These are phyloP conservation scores for Hyphodiscus hymeniophilus DNA, from an alignment of 495 filamentous ascomycete species.

Conservation along the genomic window DNA sequence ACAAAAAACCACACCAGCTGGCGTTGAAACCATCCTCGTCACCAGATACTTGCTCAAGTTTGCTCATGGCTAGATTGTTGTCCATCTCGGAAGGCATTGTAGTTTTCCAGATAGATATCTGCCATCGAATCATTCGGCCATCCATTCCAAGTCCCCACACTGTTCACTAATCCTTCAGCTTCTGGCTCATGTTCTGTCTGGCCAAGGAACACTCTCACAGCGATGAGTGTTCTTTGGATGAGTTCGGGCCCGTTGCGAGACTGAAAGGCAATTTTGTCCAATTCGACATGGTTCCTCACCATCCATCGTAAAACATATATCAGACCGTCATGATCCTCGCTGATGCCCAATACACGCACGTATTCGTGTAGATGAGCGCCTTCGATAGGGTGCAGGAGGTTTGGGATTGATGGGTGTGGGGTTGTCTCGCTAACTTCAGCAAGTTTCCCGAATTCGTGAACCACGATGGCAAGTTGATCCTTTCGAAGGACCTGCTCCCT, in stretches of 20 bases:
- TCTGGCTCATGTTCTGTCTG: not conserved
- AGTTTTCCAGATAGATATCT: slow-evolving; percentile 13
- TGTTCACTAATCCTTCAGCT: slow-evolving; percentile 10
- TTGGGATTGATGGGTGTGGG: not conserved
- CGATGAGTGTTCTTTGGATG: slow-evolving; percentile 12
- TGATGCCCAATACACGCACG: slow-evolving; percentile 41
- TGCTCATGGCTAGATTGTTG: no score
- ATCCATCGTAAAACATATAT: slow-evolving; percentile 47
- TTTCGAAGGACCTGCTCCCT: not conserved
- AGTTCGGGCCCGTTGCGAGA: slow-evolving; percentile 8
- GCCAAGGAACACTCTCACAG: slow-evolving; percentile 7
- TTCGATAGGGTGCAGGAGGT: slow-evolving; percentile 9
- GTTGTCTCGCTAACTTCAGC: not conserved
- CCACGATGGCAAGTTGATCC: slow-evolving; percentile 1
- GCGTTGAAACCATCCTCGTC: no score
- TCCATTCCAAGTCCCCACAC: slow-evolving; percentile 16
- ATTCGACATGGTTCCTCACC: slow-evolving; percentile 20
- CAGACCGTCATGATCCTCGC: slow-evolving; percentile 41
- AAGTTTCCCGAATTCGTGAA: slow-evolving; percentile 12
- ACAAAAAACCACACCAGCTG: no score
- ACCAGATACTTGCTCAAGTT: no score
- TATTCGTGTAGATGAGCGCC: slow-evolving; percentile 40
- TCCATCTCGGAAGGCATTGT: no score
- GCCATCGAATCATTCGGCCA: slow-evolving; percentile 20
- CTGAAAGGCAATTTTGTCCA: slow-evolving; percentile 6